Evolutionary conservation across 495 filamentous ascomycete genomes (phyloP).

Genomic region (Aspergillus biplanus): DNA sequence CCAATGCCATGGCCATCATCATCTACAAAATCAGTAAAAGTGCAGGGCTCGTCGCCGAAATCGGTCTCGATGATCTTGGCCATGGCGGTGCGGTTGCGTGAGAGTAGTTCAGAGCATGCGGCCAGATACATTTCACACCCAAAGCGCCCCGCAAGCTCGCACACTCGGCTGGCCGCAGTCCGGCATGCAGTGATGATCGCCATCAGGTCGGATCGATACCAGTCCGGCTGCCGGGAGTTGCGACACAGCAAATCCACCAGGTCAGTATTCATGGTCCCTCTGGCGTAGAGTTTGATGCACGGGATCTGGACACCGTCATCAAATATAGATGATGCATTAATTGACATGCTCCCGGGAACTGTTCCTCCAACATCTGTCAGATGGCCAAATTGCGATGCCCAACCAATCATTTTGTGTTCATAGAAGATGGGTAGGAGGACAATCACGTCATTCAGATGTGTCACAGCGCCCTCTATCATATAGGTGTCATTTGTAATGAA

Average conservation of each 20-base stretch:
- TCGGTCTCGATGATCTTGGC: conserved; percentile 47
- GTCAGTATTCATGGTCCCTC: conserved; percentile 46
- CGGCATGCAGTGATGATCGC: conserved; percentile 53
- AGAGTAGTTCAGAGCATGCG: conserved; percentile 46
- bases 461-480: conserved; percentile 52
- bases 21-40: conserved; percentile 56
- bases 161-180: conserved; percentile 45
- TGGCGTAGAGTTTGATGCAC: conserved; percentile 48
- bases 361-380: conserved; percentile 55
- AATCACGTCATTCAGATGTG: conserved; percentile 54
- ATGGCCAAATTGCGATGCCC: conserved; percentile 55
- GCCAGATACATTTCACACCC: conserved; percentile 47
- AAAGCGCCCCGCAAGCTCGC: conserved; percentile 50
- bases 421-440: conserved; percentile 52
- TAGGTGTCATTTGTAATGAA: conserved; percentile 58
- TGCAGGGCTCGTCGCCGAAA: conserved; percentile 45
- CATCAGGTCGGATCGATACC: conserved; percentile 52
- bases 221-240: conserved; percentile 53
- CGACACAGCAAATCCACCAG: conserved; percentile 50
- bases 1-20: conserved; percentile 55
- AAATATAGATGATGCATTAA: conserved; percentile 53
- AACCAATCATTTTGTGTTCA: conserved; percentile 46
- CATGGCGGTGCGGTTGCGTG: conserved; percentile 47
- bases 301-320: conserved; percentile 58
- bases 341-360: conserved; percentile 57